Conservation (phyloP, 371 early-diverging fungal genomes). For the Mucor lusitanicus region DNA sequence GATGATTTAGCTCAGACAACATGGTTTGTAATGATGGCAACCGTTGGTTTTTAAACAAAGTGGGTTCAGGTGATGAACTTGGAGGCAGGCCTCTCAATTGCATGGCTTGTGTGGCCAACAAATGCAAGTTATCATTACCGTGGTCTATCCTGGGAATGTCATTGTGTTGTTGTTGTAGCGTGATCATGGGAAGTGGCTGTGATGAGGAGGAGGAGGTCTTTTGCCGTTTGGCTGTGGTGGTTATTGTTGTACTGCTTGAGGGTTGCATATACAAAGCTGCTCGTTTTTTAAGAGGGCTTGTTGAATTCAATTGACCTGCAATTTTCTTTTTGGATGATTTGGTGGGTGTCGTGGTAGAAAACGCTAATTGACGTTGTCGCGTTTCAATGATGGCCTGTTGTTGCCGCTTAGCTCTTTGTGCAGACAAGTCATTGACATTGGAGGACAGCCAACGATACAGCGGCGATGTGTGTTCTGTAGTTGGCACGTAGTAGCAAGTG, state of each 20-base stretch:
- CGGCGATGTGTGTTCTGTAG: background rate
- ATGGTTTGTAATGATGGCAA: conserved; percentile 24
- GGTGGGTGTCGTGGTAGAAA: background rate
- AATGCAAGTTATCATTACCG: conserved; percentile 29
- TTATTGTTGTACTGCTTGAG: background rate
- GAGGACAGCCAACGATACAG: conserved; percentile 17
- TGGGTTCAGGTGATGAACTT: conserved; percentile 23
- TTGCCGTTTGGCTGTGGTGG: background rate
- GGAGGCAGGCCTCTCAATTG: conserved; percentile 34
- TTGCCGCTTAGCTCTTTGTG: conserved; percentile 21
- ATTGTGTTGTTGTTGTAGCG: background rate
- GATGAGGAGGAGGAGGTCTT: background rate
- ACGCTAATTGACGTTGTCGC: conserved; percentile 30
- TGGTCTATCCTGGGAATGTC: background rate
- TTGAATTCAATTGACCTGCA: conserved; percentile 1
- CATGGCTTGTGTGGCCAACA: conserved; percentile 48
- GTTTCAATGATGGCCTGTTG: conserved; percentile 51
- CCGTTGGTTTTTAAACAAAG: background rate
- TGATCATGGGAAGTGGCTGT: background rate
- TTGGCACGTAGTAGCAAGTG: background rate
- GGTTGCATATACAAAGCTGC: background rate
- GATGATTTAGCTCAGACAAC: conserved; percentile 13
- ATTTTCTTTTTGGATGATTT: conserved; percentile 7
- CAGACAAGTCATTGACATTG: background rate
- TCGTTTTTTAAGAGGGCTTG: conserved; percentile 11